phyloP scores from a whole-genome alignment of 768 basidiomycete species.

The Phallus indusiatus region DNA sequence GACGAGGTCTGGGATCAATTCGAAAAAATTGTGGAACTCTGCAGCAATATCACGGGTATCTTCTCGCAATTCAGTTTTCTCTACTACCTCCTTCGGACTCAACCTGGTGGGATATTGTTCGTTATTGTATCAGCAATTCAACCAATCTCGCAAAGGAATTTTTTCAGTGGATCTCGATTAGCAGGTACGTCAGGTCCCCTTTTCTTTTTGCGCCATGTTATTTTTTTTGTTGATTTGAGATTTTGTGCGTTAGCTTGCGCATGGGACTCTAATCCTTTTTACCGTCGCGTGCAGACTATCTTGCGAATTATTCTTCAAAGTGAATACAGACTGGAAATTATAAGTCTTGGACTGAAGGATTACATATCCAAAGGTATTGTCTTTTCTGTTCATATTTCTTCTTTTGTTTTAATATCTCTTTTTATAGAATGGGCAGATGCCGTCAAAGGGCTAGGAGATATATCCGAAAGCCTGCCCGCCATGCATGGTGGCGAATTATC shows the following conservation, averaged over 20 bases:
- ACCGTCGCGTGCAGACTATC: conserved; percentile 1
- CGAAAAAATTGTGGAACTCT: background rate
- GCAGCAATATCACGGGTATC: background rate
- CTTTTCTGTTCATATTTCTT: background rate
- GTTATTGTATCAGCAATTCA: conserved; percentile 26
- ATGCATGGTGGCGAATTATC: no score
- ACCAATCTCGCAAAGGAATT: conserved; percentile 18
- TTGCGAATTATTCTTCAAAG: background rate
- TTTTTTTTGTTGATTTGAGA: background rate
- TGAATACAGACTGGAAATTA: background rate
- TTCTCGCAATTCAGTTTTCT: conserved; percentile 3
- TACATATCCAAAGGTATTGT: background rate
- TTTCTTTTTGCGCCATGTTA: background rate
- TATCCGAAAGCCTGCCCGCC: background rate
- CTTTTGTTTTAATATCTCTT: background rate
- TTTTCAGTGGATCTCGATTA: background rate
- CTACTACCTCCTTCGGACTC: background rate
- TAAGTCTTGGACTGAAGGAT: background rate
- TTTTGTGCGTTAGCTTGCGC: background rate
- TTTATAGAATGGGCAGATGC: conserved; percentile 4
- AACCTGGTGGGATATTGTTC: conserved; percentile 25
- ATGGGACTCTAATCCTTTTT: conserved; percentile 9
- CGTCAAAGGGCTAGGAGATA: background rate
- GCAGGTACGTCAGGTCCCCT: background rate
- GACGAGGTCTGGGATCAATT: conserved; percentile 2